Percentiles rank a stretch among this genome's conserved stretches.
phyloP scores from a whole-genome alignment of 1,284 basidiomycete species.

The Tylopilus sp. region DNA sequence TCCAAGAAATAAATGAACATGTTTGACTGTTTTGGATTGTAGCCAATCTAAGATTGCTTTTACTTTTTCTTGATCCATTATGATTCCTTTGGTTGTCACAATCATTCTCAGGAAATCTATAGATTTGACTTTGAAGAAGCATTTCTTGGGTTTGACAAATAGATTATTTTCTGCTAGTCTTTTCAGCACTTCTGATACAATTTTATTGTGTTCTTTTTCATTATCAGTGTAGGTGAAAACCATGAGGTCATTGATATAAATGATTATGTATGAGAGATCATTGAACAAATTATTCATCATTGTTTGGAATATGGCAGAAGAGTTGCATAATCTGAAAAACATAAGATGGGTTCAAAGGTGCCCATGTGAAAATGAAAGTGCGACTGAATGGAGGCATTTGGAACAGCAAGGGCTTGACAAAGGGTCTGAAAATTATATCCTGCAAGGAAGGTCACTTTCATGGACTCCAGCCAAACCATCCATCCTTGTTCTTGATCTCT shows the following conservation, averaged over 20 bases:
- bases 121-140: constrained; percentile 42
- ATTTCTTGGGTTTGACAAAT: constrained; percentile 51
- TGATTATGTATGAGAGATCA: no score
- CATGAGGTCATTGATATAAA: no score
- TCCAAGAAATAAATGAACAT: constrained; percentile 45
- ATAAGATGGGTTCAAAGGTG: no score
- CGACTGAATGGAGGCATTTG: no score
- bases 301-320: no score
- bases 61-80: constrained; percentile 54
- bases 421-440: no score
- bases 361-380: no score
- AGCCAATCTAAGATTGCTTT: constrained; percentile 52
- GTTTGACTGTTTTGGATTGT: constrained; percentile 41
- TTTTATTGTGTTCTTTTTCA: constrained; percentile 15
- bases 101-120: constrained; percentile 55
- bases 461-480: not conserved
- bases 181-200: constrained; percentile 19
- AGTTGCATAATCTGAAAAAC: no score
- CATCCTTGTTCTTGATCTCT: not conserved
- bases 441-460: no score
- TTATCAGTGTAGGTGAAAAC: not conserved
- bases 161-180: constrained; percentile 36
- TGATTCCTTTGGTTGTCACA: constrained; percentile 38
- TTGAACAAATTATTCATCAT: no score
- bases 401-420: no score